Base-by-base conservation (phyloP, 495 filamentous ascomycete species). In the Corynascus novoguineensis region DNA sequence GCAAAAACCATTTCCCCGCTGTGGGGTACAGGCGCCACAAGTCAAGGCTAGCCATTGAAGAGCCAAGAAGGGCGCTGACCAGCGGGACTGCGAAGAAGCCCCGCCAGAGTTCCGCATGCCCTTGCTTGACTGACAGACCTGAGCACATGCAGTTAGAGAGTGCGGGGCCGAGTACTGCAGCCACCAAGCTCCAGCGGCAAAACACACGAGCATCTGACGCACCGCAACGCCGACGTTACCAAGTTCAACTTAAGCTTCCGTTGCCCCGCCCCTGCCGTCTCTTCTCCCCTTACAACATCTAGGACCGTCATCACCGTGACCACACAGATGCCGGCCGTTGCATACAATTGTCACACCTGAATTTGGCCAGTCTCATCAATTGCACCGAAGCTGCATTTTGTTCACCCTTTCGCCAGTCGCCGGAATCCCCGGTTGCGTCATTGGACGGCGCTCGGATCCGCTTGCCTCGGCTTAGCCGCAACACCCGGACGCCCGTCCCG, bases 381-480 rank as follows among this genome's bases (percentile, higher is more conserved):
- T 60, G 50, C 60, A 53, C 60, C 47, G 40, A n/a, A n/a, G n/a
- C n/a, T n/a, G n/a, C n/a, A n/a, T n/a, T n/a, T n/a, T n/a, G n/a
- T n/a, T n/a, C n/a, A n/a, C n/a, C n/a, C n/a, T n/a, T n/a, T 60
- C 59, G 44, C 35, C 24, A 0, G 49, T 9, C 51, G n/a, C 28
- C 45, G 37, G 50, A 12, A 50, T 41, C 19, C 48, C 22, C 32
- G 35, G 42, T 41, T 57, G 59, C 59, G 59, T 60, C 59, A 60
- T 60, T 53, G 48, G 51, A 21, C 44, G 10, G 15, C n/a, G 12
- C 40, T 40, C 47, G 38, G 51, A 44, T 61, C 63, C 63, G 58
- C 58, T 65, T 63, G 60, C 65, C 65, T 68, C 63, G 65, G 63
- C 53, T 63, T 38, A 54, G 31, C 34, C 32, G 32, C 42, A 29